Conservation (phyloP, 139 green algal species). For the Auxenochlorella pyrenoidosa region DNA sequence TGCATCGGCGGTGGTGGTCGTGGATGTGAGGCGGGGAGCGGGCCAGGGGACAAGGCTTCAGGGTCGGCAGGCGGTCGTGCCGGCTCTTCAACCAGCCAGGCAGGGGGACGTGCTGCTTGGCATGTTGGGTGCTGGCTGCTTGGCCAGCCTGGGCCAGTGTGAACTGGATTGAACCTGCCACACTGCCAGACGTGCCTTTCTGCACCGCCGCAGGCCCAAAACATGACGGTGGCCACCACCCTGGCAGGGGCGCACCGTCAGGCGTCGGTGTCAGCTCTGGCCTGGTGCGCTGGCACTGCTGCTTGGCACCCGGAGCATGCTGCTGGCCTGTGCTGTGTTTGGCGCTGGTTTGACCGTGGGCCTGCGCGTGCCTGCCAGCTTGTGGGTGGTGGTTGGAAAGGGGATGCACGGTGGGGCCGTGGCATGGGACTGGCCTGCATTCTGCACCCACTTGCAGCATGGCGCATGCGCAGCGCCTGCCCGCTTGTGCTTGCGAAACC, state of each 20-base stretch:
- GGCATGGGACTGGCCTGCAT: too few species aligned
- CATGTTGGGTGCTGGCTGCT: too few species aligned
- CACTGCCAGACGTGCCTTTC: background rate
- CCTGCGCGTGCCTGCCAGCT: background rate
- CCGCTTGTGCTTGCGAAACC: background rate
- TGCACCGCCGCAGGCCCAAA: slow-evolving; percentile 50
- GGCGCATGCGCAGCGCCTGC: background rate
- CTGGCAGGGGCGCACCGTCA: slow-evolving; percentile 70
- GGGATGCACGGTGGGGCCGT: too few species aligned
- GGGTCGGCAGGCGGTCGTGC: too few species aligned
- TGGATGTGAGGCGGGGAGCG: slow-evolving; percentile 59
- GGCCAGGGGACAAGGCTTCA: too few species aligned
- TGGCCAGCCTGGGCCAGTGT: too few species aligned
- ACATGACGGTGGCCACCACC: slow-evolving; percentile 62
- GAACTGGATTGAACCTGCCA: too few species aligned
- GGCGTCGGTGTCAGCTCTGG: slow-evolving; percentile 70
- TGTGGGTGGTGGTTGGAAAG: too few species aligned
- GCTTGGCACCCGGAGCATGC: background rate
- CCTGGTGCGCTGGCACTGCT: slow-evolving; percentile 62
- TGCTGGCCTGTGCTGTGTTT: background rate
- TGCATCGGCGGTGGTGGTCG: slow-evolving; percentile 56
- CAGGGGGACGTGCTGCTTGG: background rate
- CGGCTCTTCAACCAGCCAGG: too few species aligned
- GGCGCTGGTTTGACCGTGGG: background rate
- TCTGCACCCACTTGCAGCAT: too few species aligned